A percentile compares a stretch with the other conserved stretches of the same genome.
These are phyloP conservation scores for Erysiphe pisi DNA, from an alignment of 2,329 filamentous ascomycete genomes.

Conservation along the genomic window DNA sequence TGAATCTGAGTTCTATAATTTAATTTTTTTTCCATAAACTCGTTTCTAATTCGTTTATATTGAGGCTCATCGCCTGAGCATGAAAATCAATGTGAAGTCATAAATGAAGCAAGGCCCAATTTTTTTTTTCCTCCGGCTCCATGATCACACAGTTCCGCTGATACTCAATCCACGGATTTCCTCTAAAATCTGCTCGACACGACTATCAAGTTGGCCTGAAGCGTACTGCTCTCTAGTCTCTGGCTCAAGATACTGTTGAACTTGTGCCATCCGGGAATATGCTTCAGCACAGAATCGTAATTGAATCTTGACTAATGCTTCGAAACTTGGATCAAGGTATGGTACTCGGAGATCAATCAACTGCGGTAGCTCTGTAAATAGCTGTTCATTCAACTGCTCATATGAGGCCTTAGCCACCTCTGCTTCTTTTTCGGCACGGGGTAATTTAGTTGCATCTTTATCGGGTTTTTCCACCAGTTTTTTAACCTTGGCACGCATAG, in stretches of 20 bases:
- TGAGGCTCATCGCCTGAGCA: too few species aligned
- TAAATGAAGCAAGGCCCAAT: too few species aligned
- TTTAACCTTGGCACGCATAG: slow-evolving; percentile 91
- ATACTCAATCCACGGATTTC: slow-evolving; percentile 97
- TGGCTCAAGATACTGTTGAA: slow-evolving; percentile 94
- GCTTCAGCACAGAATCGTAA: slow-evolving; percentile 95
- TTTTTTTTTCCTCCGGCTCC: not conserved
- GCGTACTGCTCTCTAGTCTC: slow-evolving; percentile 96
- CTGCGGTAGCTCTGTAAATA: slow-evolving; percentile 84
- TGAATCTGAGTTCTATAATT: too few species aligned
- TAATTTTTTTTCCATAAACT: too few species aligned
- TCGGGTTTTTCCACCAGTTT: slow-evolving; percentile 96
- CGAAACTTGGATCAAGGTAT: slow-evolving; percentile 92
- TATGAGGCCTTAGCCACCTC: slow-evolving; percentile 89
- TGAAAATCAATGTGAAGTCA: too few species aligned
- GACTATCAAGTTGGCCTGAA: slow-evolving; percentile 75
- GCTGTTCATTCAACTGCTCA: slow-evolving; percentile 93
- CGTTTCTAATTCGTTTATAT: too few species aligned
- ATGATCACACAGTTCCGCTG: slow-evolving; percentile 51
- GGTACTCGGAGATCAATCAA: slow-evolving; percentile 94
- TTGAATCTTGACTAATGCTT: slow-evolving; percentile 98
- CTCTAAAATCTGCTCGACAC: slow-evolving; percentile 90
- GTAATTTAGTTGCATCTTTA: slow-evolving; percentile 94
- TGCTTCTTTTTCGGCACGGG: slow-evolving; percentile 89
- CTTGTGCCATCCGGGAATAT: slow-evolving; percentile 96